These are phyloP conservation scores for Ceratobasidium sp. DNA, from an alignment of 1,284 basidiomycete species.

Conservation along the genomic window DNA sequence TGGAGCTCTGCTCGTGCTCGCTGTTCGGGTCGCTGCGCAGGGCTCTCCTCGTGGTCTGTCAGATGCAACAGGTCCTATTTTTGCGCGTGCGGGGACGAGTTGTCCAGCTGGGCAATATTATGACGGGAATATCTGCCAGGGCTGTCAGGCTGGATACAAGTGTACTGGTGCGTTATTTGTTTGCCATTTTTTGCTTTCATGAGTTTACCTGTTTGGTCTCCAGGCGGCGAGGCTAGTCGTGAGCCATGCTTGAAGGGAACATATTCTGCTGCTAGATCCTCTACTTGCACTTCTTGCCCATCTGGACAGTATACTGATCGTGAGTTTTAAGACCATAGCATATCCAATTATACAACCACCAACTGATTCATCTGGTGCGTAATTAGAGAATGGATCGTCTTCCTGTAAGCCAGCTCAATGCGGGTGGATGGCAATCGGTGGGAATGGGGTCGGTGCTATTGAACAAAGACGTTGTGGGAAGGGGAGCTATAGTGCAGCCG, in stretches of 20 bases:
- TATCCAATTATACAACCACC: neutral
- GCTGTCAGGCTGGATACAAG: constrained; percentile 10
- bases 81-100: neutral
- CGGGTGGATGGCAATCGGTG: neutral
- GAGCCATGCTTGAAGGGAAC: constrained; percentile 10
- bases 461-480: constrained; percentile 12
- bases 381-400: constrained; percentile 1
- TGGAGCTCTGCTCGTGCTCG: constrained; percentile 1
- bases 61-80: neutral
- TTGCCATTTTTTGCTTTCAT: neutral
- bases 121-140: neutral
- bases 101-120: constrained; percentile 32
- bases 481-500: constrained; percentile 19
- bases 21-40: constrained; percentile 7
- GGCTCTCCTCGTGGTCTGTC: neutral
- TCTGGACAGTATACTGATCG: constrained; percentile 10
- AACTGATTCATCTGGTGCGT: neutral
- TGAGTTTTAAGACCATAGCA: neutral
- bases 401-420: constrained; percentile 16
- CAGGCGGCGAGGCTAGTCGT: neutral
- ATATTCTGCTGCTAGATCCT: constrained; percentile 9
- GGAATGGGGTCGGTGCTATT: neutral
- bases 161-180: constrained; percentile 13
- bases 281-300: constrained; percentile 14
- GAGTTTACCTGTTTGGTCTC: neutral